Evolutionary conservation across 306 rosid genomes (phyloP), one percentile per base, ranked within the genome.

Genomic region (Gleditsia sinensis): DNA sequence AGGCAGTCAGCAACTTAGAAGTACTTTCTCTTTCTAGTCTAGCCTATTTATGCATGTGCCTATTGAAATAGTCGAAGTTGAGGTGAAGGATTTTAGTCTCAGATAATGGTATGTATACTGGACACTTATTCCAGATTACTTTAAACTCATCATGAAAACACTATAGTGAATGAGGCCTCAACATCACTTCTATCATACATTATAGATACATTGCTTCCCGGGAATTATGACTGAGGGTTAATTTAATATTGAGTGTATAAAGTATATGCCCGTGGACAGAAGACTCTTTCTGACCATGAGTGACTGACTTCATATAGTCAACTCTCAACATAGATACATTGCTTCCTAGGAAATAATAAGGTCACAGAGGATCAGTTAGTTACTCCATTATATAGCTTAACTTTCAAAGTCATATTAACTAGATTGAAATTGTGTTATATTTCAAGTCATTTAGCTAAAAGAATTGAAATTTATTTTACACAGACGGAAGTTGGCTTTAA

Each of bases 1-100:
- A 53, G 84, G 84, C 77, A 77, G 75, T 62, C 71, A 48, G 68
- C 72, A 69, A 49, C 28, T 62, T 55, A 74, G 60, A 53, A 95
- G 98, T 93, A 83, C 75, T 76, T 71, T 69, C 79, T 71, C 36
- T 21, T 63, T 43, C 75, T 78, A 14, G n/a, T n/a, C n/a, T n/a
- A n/a, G 75, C 51, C 56, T 69, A 28, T 64, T 69, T 25, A 49
- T 56, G 50, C 61, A 49, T 54, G 64, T 56, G 54, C 65, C 57
- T 54, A 21, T 50, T 65, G 55, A 23, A 51, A 11, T 62, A 24
- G 23, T 51, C 33, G 40, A 24, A 46, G 49, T 53, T 12, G 48
- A 56, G 53, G 49, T 43, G 37, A 25, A 64, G 23, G 14, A 9
- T 63, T 23, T 3, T 45, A 36, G 58, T n/a, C 50, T 67, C 16